phyloP scores from a whole-genome alignment of 2,329 filamentous ascomycete genomes.

The Drechslerella stenobrocha region DNA sequence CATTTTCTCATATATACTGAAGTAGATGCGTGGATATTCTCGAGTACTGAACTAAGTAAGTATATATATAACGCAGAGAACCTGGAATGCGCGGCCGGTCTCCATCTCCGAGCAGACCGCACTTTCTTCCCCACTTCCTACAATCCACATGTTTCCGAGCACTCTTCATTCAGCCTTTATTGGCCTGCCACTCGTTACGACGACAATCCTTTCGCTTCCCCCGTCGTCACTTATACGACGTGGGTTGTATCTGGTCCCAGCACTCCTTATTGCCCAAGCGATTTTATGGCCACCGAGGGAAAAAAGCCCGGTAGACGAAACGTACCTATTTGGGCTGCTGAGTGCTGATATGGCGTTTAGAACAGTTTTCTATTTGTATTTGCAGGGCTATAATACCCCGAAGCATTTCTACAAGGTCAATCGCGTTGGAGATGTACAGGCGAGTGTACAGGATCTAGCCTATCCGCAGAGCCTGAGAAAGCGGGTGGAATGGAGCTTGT shows the following conservation, averaged over 20 bases:
- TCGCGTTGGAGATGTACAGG: background rate
- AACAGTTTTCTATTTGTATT: conserved; percentile 25
- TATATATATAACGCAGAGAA: too few species aligned
- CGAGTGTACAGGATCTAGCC: conserved; percentile 6
- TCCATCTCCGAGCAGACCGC: too few species aligned
- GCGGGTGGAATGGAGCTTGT: conserved; percentile 14
- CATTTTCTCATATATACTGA: too few species aligned
- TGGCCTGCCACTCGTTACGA: conserved; percentile 10
- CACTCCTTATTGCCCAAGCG: conserved; percentile 9
- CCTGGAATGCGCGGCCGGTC: too few species aligned
- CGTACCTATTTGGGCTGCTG: conserved; percentile 25
- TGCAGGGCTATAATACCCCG: conserved; percentile 32
- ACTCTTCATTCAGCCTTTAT: conserved; percentile 24
- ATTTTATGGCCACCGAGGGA: conserved; percentile 16
- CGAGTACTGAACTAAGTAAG: too few species aligned
- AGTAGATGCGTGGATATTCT: too few species aligned
- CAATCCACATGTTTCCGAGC: conserved; percentile 10
- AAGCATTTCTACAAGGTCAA: conserved; percentile 21
- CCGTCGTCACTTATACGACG: conserved; percentile 17
- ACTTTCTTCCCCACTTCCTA: too few species aligned
- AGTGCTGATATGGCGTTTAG: conserved; percentile 9
- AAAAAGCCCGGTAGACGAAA: conserved; percentile 17
- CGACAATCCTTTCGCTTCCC: conserved; percentile 19
- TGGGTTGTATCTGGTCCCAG: conserved; percentile 20
- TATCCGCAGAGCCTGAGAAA: conserved; percentile 4